phyloP scores from a whole-genome alignment of 2,329 filamentous ascomycete species.

The Botrytis squamosa region DNA sequence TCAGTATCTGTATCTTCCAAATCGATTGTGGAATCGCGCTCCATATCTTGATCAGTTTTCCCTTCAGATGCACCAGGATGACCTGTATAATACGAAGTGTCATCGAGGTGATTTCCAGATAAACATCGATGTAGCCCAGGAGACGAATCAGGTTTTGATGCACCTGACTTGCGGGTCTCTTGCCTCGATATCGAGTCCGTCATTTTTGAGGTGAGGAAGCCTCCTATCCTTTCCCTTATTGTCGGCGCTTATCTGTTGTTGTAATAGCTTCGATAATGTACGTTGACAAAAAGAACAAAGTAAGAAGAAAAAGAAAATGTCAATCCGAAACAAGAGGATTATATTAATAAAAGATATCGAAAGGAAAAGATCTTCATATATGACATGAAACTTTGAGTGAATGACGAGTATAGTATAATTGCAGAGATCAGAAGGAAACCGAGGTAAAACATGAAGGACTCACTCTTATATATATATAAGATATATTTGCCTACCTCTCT shows the following conservation, averaged over 20 bases:
- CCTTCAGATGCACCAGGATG: constrained; percentile 1
- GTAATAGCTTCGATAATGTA: not conserved
- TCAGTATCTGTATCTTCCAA: constrained; percentile 20
- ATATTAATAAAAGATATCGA: not conserved
- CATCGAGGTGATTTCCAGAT: constrained; percentile 32
- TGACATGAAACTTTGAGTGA: not conserved
- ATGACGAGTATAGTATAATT: not conserved
- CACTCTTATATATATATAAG: not conserved
- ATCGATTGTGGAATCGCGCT: not conserved
- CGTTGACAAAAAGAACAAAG: no score
- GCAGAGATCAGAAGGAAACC: not conserved
- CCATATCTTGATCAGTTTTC: not conserved
- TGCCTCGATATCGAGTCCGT: not conserved
- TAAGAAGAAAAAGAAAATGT: not conserved
- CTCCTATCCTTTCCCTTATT: not conserved
- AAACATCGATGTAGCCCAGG: constrained; percentile 24
- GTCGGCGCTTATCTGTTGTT: not conserved
- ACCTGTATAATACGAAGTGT: constrained; percentile 24
- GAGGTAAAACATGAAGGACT: not conserved
- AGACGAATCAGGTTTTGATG: constrained; percentile 23
- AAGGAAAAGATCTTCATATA: not conserved
- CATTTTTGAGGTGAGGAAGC: not conserved
- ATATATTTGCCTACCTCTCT: not conserved
- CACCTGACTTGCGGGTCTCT: constrained; percentile 15
- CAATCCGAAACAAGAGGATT: not conserved